phyloP scores from a whole-genome alignment of 2,329 filamentous ascomycete genomes.

The Colletotrichum spinosum region DNA sequence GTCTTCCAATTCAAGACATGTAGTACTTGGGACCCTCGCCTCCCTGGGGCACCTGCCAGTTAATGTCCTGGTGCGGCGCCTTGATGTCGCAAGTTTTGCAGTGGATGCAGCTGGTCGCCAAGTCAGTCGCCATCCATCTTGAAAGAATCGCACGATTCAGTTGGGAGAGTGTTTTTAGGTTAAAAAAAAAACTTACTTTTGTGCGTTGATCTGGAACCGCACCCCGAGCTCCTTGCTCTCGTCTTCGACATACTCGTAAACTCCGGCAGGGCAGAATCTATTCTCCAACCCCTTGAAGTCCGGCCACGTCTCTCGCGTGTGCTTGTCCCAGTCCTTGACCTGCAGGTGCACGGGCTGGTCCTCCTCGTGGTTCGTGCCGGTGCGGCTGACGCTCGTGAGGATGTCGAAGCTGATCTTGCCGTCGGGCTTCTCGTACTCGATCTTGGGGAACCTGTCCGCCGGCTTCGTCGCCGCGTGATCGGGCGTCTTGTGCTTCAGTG shows the following conservation, averaged over 20 bases:
- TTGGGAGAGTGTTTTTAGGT: neutral
- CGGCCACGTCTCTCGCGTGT: slow-evolving; percentile 86
- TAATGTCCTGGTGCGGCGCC: slow-evolving; percentile 95
- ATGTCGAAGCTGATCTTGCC: slow-evolving; percentile 97
- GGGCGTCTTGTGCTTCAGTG: slow-evolving; percentile 82
- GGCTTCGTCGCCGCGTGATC: slow-evolving; percentile 84
- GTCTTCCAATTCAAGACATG: slow-evolving; percentile 63
- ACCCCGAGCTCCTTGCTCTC: slow-evolving; percentile 87
- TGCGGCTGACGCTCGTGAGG: slow-evolving; percentile 92
- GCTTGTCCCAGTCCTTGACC: slow-evolving; percentile 94
- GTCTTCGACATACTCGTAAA: slow-evolving; percentile 98
- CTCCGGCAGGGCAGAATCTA: slow-evolving; percentile 94
- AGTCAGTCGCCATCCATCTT: slow-evolving; percentile 12
- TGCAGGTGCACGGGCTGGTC: slow-evolving; percentile 97
- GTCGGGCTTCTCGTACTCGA: slow-evolving; percentile 97
- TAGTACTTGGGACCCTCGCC: slow-evolving; percentile 82
- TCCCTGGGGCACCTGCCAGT: slow-evolving; percentile 94
- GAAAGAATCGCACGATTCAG: slow-evolving; percentile 2
- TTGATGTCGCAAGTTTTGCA: slow-evolving; percentile 99
- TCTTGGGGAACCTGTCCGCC: slow-evolving; percentile 85
- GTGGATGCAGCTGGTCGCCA: slow-evolving; percentile 83
- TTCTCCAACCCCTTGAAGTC: slow-evolving; percentile 94
- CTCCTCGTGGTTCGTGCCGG: slow-evolving; percentile 98
- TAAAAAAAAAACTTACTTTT: slow-evolving; percentile 79
- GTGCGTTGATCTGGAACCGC: slow-evolving; percentile 95